Conservation (phyloP, 208 protist species). For the Angomonas ambiguus region DNA sequence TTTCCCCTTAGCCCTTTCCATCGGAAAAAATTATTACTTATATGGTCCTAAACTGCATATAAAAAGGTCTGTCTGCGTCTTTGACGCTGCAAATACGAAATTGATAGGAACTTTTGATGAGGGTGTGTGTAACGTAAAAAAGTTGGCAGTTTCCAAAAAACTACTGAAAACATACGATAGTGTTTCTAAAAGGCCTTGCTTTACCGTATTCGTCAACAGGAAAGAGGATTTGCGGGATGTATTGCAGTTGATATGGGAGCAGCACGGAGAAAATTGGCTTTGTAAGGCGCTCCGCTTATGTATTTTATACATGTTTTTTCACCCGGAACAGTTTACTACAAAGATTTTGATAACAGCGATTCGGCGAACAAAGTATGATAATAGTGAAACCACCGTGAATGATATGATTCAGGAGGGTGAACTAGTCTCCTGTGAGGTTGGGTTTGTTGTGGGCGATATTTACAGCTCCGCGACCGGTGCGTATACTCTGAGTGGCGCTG, state of each 20-base stretch:
- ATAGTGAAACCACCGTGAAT: neutral
- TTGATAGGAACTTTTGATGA: constrained; percentile 26
- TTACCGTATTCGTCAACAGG: constrained; percentile 73
- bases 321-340: constrained; percentile 43
- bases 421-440: constrained; percentile 69
- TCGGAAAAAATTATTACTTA: constrained; percentile 27
- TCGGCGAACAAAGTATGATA: constrained; percentile 40
- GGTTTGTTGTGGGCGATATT: constrained; percentile 80
- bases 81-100: constrained; percentile 17
- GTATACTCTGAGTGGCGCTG: constrained; percentile 66
- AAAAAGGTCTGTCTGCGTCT: constrained; percentile 33
- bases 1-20: constrained; percentile 51
- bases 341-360: constrained; percentile 72
- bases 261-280: constrained; percentile 85
- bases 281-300: constrained; percentile 64
- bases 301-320: constrained; percentile 61
- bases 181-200: constrained; percentile 16
- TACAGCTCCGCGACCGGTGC: constrained; percentile 81
- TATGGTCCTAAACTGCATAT: constrained; percentile 77
- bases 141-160: constrained; percentile 49
- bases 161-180: constrained; percentile 27
- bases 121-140: constrained; percentile 20
- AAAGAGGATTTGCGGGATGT: constrained; percentile 53
- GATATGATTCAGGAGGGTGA: constrained; percentile 43
- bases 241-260: constrained; percentile 47